Evolutionary conservation across 352 stramenopile species (phyloP), one percentile per base, ranked within the genome.

Genomic region (Phytophthora rubi): DNA sequence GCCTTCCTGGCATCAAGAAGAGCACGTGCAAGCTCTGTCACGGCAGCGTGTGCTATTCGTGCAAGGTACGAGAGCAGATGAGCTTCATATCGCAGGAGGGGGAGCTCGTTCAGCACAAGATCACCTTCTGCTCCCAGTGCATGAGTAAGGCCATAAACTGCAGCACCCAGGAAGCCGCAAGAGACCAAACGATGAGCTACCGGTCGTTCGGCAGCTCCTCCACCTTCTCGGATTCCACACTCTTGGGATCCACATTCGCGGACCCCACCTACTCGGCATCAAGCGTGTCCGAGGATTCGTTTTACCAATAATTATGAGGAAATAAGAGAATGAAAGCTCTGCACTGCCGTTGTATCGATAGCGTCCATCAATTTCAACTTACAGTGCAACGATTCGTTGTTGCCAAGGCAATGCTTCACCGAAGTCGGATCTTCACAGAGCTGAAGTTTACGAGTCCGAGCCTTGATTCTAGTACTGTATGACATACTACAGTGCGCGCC

Each of bases 41-140:
- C 10, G 62, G 68, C 0, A 13, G 49, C 18, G 52, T 76, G 15
- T 76, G 68, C 39, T 70, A 48, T 39, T 62, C 57, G 37, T 76
- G 68, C 35, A 76, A 70, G 49, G 57, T 57, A 53, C 64, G 18
- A 65, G 75, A 76, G 55, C 75, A 62, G 16, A 71, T 85, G 68
- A 74, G 68, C 32, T 85, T 83, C 51, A 70, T 87, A 18, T 59
- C 65, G 1, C 71, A 70, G 23, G 70, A 80, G 16, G 54, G 64
- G 0, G 53, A 73, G 15, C 57, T 85, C 30, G 35, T 76, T 12
- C 71, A 85, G 51, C 77, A 74, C 28, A 77, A 79, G 23, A 61
- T 87, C 21, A 62, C 65, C 0, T 83, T 83, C 45, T 85, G 79
- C 48, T 60, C 68, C 13, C 68, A 71, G 63, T 87, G 79, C 44